Evolutionary conservation across 495 filamentous ascomycete genomes (phyloP), one percentile per base, ranked within the genome.

Genomic region (Xylona heveae): DNA sequence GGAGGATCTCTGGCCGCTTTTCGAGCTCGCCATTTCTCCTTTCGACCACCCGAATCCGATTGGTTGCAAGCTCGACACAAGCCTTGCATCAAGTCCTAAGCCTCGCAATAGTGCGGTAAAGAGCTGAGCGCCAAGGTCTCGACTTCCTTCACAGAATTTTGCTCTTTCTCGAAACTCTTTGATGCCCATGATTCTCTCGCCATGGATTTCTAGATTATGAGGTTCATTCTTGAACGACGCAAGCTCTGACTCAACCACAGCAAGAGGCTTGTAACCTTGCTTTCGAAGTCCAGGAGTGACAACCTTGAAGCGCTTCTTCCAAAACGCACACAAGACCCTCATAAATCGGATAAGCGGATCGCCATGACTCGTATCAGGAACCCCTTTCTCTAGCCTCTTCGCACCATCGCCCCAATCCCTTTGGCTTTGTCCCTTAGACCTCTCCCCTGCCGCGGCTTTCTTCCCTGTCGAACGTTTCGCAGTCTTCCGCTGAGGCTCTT

Each of bases 21-120:
- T n/a, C n/a, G n/a, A n/a, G n/a, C n/a, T n/a, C n/a, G 65, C 66
- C 44, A 82, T 74, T 50, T 97, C 88, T 12, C 61, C 55, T 45
- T 84, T 85, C 31, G 72, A 84, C 69, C 80, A 94, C 1, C 83
- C 83, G 49, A 93, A 92, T 2, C 90, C 88, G 0, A 81, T 47
- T 10, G 88, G 75, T 39, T 95, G 88, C 7, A 99, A 51, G 48
- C 66, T 93, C 9, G 73, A 71, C 6, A 94, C 71, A 42, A 95
- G 54, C 24, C 82, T 61, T 13, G 77, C 67, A 37, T 93, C 80
- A 8, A 93, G 55, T 0, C 74, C 77, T 12, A 99, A 43, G 3
- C 71, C 84, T 36, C 90, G 62, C n/a, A 94, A 47, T 15, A 99
- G 52, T 5, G 81, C 79, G 0, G 81, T 88, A 39, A 99, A 95